Percentiles rank a stretch among this genome's conserved stretches.
Conservation (phyloP, 352 stramenopile genomes). For the Globisporangium middletonii region DNA sequence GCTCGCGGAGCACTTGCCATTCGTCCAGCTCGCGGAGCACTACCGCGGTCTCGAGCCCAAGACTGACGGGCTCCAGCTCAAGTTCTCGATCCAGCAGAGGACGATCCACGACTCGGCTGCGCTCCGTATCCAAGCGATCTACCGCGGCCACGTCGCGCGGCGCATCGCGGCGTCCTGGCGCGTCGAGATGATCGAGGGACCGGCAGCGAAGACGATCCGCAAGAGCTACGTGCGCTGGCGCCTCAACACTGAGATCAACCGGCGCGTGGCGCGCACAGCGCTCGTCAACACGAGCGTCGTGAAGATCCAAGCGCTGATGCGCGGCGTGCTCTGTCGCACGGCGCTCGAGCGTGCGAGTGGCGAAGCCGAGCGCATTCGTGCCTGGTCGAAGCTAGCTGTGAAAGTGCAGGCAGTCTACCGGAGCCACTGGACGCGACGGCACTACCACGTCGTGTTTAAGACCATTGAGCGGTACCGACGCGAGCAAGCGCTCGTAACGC, state of each 20-base stretch:
- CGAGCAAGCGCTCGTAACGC: conserved; percentile 34
- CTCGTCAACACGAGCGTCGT: conserved; percentile 28
- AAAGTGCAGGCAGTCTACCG: conserved; percentile 55
- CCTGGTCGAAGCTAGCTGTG: conserved; percentile 38
- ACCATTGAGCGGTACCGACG: conserved; percentile 53
- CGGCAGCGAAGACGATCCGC: conserved; percentile 41
- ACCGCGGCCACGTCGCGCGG: conserved; percentile 49
- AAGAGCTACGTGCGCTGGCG: conserved; percentile 43
- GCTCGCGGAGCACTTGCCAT: conserved; percentile 64
- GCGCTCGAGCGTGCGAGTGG: conserved; percentile 18
- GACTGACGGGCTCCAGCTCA: conserved; percentile 42
- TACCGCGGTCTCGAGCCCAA: conserved; percentile 65
- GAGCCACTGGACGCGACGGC: conserved; percentile 49
- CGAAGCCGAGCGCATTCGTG: conserved; percentile 27
- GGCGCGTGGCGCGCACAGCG: conserved; percentile 24
- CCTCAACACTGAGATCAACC: conserved; percentile 31
- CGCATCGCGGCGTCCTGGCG: conserved; percentile 46
- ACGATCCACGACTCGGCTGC: conserved; percentile 69
- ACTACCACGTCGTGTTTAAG: conserved; percentile 48
- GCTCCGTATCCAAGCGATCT: conserved; percentile 64
- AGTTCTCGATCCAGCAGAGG: conserved; percentile 66
- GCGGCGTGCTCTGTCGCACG: conserved; percentile 43
- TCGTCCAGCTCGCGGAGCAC: conserved; percentile 38
- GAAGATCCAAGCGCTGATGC: conserved; percentile 51
- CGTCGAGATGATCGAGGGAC: conserved; percentile 41